Conservation (phyloP, 805 yeast species). For the Schwanniomyces polymorphus region DNA sequence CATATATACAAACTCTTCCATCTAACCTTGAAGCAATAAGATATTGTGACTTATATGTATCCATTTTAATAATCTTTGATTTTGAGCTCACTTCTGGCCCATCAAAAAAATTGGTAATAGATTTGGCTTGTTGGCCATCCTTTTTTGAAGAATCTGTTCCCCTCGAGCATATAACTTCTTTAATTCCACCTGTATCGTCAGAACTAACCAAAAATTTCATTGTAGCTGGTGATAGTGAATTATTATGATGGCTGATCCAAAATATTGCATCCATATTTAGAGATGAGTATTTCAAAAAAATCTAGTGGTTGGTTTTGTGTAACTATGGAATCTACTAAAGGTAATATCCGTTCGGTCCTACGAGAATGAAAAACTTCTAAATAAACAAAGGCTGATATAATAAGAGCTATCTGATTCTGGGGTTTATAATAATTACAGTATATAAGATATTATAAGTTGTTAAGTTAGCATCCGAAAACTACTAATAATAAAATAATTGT, state of each 20-base stretch:
- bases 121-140: constrained; percentile 62
- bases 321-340: no score
- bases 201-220: constrained; percentile 68
- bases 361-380: no score
- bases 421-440: no score
- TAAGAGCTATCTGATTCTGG: no score
- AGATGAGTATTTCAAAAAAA: constrained; percentile 1
- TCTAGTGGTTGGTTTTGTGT: background rate
- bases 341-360: no score
- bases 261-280: constrained; percentile 5
- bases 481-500: no score
- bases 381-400: no score
- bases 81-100: constrained; percentile 27
- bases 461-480: no score
- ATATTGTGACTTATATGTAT: constrained; percentile 27
- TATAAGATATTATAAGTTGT: no score
- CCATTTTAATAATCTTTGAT: constrained; percentile 36
- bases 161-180: constrained; percentile 59
- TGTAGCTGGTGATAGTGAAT: background rate
- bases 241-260: background rate
- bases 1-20: constrained; percentile 44
- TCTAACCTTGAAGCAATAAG: constrained; percentile 44
- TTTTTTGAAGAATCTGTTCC: constrained; percentile 82
- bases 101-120: constrained; percentile 43
- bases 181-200: constrained; percentile 65